Evolutionary conservation across 2,329 filamentous ascomycete species (phyloP).

Genomic region (Phaeosphaeriaceae sp.): DNA sequence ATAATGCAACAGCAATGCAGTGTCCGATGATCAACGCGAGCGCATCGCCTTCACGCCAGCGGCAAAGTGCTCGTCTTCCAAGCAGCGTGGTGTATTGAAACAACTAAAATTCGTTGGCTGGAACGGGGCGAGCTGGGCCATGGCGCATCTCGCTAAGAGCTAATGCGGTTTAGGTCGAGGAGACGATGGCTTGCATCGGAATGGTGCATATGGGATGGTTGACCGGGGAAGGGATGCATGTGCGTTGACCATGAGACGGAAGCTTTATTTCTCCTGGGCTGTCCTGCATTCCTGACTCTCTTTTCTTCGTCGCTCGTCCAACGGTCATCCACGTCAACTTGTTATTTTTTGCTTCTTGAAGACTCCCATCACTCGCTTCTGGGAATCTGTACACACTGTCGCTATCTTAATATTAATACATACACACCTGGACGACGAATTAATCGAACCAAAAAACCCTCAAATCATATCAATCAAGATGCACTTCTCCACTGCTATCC

Average conservation of each 20-base stretch:
- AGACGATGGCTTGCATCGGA: not conserved
- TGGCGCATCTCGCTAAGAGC: not conserved
- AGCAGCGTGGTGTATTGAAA: not conserved
- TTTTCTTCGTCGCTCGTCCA: constrained; percentile 5
- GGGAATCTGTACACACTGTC: not conserved
- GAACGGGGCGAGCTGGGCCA: constrained; percentile 1
- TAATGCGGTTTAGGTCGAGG: not conserved
- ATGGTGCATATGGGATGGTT: not conserved
- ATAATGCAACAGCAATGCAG: not conserved
- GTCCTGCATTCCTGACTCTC: constrained; percentile 3
- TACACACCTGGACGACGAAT: not conserved
- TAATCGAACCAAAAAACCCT: not conserved
- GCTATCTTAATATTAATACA: not conserved
- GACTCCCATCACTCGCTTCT: constrained; percentile 13
- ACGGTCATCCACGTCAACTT: not conserved
- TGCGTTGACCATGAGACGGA: not conserved
- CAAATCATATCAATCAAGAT: constrained; percentile 26
- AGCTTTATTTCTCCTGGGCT: not conserved
- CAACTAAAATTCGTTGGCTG: constrained; percentile 11
- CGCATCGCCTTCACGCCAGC: not conserved
- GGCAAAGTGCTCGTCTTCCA: not conserved
- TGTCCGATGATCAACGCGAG: not conserved
- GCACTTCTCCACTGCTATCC: constrained; percentile 39
- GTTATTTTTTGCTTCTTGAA: not conserved
- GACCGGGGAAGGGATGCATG: constrained; percentile 8